Conservation (phyloP, 768 basidiomycete genomes). For the Calocera viscosa region DNA sequence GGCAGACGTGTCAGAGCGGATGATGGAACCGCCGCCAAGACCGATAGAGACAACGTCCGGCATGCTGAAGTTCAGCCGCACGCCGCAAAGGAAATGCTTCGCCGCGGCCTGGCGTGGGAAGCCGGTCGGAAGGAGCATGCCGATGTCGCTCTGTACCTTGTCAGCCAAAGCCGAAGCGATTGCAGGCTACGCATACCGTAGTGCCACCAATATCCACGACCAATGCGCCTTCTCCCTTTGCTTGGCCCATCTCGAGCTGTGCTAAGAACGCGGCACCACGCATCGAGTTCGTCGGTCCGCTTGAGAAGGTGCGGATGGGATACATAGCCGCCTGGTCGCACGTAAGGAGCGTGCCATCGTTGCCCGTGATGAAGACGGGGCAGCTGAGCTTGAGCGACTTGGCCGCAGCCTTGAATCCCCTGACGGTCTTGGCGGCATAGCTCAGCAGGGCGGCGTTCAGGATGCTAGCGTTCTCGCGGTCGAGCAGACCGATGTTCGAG, state of each 20-base stretch:
- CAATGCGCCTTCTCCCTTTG: conserved; percentile 25
- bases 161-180: no score
- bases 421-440: conserved; percentile 45
- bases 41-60: conserved; percentile 21
- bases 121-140: conserved; percentile 18
- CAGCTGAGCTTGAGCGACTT: conserved; percentile 32
- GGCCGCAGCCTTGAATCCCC: conserved; percentile 42
- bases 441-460: conserved; percentile 51
- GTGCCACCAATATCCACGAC: conserved; percentile 58
- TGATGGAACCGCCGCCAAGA: conserved; percentile 24
- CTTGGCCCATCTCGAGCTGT: conserved; percentile 24
- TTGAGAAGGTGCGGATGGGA: conserved; percentile 51
- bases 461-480: conserved; percentile 56
- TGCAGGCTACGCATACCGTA: no score
- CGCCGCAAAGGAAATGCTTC: conserved; percentile 20
- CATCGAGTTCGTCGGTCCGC: conserved; percentile 58
- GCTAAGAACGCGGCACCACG: conserved; percentile 52
- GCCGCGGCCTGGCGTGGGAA: conserved; percentile 20
- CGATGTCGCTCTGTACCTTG: no score
- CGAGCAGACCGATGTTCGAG: conserved; percentile 41
- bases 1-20: conserved; percentile 10
- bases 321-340: conserved; percentile 37
- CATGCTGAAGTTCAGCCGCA: conserved; percentile 21
- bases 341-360: conserved; percentile 24
- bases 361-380: conserved; percentile 32